Evolutionary conservation across 23 red algal genomes (phyloP), one percentile per base, ranked within the genome.

Genomic region (Pyropia yezoensis): DNA sequence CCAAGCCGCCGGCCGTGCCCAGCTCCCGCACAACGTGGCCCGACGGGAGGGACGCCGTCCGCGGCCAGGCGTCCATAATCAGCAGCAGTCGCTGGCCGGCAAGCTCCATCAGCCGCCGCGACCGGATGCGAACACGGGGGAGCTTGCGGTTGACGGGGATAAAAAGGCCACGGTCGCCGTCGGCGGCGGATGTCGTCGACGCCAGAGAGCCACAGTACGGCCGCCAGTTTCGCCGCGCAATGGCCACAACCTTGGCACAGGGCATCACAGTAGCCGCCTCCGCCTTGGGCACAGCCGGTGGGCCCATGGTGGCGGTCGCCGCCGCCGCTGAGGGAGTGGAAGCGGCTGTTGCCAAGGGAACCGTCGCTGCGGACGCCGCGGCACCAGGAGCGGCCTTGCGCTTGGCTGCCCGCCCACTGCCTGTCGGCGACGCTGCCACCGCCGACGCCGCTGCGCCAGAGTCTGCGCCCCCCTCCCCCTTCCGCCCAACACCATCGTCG

Each of bases 11-110:
- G 28, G 75, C 80, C 6, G 62, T 49, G 22, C 92, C 92, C 49
- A 96, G 76, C 66, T 84, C 92, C 7, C 81, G 32, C n/a, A 96
- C 67, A 26, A 96, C 59, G 54, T 96, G 92, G 3, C 92, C 92
- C 55, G 61, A 57, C 32, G 92, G 92, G 57, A 84, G 76, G 17
- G 75, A 51, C 27, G 62, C 64, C 11, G 52, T 82, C 12, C 83
- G 71, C 49, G 89, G 84, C 92, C 92, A 96, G 22, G 72, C 71
- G 67, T 96, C 92, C 45, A 96, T 64, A 50, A 80, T 72, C 50
- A 96, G 57, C 14, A 83, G 53, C 7, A 96, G 52, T 15, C 83
- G 78, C 73, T 96, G 72, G 22, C 86, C 86, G 18, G 76, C 26
- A 14, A 96, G 73, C 57, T 88, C 70, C 50, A 59, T 19, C 22